phyloP scores from a whole-genome alignment of 2,329 filamentous ascomycete genomes.

The Colletotrichum scovillei region DNA sequence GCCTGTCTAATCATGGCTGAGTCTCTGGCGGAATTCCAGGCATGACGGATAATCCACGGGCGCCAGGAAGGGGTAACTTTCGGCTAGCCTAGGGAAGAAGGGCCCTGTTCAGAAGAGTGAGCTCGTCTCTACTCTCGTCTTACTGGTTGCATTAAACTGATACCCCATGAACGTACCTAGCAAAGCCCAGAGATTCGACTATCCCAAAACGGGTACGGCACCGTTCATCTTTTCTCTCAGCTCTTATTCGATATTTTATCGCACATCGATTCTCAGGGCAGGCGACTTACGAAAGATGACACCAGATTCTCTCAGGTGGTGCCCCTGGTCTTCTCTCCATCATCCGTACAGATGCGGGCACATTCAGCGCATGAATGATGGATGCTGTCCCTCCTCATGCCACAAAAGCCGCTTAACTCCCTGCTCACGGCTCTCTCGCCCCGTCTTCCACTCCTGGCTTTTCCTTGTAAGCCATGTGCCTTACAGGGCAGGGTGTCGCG shows the following conservation, averaged over 20 bases:
- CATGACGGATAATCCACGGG: constrained; percentile 2
- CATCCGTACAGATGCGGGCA: not conserved
- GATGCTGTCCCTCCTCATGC: not conserved
- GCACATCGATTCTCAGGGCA: not conserved
- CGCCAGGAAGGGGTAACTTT: not conserved
- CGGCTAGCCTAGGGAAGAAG: not conserved
- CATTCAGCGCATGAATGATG: not conserved
- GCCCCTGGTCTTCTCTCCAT: not conserved
- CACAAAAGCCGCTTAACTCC: constrained; percentile 23
- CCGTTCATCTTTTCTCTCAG: not conserved
- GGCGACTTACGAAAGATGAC: constrained; percentile 20
- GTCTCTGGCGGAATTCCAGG: not conserved
- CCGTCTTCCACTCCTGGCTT: not conserved
- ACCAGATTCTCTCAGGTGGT: constrained; percentile 13
- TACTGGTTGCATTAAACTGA: not conserved
- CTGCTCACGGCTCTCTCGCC: not conserved
- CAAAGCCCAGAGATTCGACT: not conserved
- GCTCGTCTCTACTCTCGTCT: not conserved
- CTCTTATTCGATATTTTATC: not conserved
- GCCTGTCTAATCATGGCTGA: not conserved
- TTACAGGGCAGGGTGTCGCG: constrained; percentile 18
- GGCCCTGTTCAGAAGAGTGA: not conserved
- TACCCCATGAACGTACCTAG: not conserved
- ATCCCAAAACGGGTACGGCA: not conserved
- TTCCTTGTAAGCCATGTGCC: constrained; percentile 29